phyloP scores from a whole-genome alignment of 2,329 filamentous ascomycete genomes.

The Apiospora koreana region DNA sequence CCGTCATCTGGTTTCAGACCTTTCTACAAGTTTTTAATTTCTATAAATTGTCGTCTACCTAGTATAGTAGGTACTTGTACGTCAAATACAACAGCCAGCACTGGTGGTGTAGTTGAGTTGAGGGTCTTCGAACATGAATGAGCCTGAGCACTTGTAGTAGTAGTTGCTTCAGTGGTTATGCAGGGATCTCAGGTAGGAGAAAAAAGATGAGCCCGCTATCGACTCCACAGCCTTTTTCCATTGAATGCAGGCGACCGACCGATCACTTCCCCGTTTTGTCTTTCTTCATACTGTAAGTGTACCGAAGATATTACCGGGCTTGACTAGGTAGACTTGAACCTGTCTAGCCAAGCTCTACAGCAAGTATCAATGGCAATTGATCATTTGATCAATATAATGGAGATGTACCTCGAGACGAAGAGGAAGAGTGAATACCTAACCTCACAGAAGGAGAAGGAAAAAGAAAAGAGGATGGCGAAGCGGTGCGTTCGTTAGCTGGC shows the following conservation, averaged over 20 bases:
- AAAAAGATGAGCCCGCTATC: background rate
- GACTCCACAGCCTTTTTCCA: background rate
- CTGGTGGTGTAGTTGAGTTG: no score
- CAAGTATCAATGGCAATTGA: no score
- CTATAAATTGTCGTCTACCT: background rate
- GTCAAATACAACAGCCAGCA: background rate
- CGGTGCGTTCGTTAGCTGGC: no score
- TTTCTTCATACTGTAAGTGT: background rate
- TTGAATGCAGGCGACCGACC: background rate
- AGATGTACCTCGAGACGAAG: no score
- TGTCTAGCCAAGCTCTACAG: no score
- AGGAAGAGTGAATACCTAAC: no score
- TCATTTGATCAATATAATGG: no score
- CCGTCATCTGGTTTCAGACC: background rate
- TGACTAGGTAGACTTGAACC: no score
- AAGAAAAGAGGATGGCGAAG: no score
- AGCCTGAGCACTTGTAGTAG: background rate
- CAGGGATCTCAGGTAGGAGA: conserved; percentile 1
- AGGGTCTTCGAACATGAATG: no score
- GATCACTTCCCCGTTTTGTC: background rate
- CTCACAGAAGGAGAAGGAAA: background rate
- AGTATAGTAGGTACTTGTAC: no score
- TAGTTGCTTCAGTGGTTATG: background rate
- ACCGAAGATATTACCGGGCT: no score
- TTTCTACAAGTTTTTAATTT: background rate